These are phyloP conservation scores for Melastoma malabathricum DNA, from an alignment of 345 rosid species.

Conservation along the genomic window DNA sequence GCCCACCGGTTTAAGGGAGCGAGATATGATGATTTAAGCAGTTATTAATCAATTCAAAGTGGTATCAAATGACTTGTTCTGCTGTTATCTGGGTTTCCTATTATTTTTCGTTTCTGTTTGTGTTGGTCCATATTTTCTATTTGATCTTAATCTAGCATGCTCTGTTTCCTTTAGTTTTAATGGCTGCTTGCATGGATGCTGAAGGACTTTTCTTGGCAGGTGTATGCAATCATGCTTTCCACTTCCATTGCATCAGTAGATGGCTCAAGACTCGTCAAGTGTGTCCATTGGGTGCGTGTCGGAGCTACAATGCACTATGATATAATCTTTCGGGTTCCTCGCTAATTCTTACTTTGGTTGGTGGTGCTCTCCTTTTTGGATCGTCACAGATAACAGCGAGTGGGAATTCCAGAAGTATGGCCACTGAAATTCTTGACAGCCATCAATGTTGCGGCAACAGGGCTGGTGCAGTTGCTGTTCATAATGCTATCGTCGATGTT, in stretches of 20 bases:
- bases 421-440: constrained; percentile 24
- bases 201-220: constrained; percentile 23
- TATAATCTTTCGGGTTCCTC: background rate
- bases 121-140: too few relatives aligned
- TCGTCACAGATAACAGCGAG: constrained; percentile 87
- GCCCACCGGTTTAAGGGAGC: too few relatives aligned
- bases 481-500: too few relatives aligned
- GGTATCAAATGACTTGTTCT: too few relatives aligned
- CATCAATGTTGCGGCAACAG: background rate
- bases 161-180: too few relatives aligned
- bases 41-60: too few relatives aligned
- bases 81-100: too few relatives aligned
- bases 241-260: constrained; percentile 96
- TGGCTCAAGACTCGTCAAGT: constrained; percentile 99
- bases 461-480: background rate
- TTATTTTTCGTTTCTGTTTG: too few relatives aligned
- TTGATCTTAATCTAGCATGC: too few relatives aligned
- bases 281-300: constrained; percentile 70
- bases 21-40: too few relatives aligned
- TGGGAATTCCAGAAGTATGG: constrained; percentile 99
- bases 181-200: too few relatives aligned
- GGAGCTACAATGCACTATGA: background rate
- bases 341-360: background rate
- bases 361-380: background rate
- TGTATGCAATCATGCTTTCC: constrained; percentile 95